Evolutionary conservation across 495 filamentous ascomycete genomes (phyloP), one percentile per base, ranked within the genome.

Genomic region (Parathielavia hyrcaniae): DNA sequence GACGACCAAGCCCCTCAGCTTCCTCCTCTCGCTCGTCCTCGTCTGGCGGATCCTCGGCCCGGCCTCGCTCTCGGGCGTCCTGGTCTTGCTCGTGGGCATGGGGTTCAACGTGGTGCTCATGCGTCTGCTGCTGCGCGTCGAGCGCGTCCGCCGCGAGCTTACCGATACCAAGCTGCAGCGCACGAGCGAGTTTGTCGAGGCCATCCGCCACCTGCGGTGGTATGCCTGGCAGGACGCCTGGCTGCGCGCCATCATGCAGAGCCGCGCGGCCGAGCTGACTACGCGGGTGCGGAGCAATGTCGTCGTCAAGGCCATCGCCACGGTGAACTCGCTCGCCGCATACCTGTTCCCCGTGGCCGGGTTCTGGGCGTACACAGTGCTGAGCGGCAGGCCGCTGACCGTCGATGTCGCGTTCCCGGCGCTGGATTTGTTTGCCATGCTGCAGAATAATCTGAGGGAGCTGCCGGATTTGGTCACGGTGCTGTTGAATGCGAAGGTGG

Each of bases 181-280:
- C 9, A 85, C 84, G 12, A 84, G 85, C 19, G 88, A 95, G 67
- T 89, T 90, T 56, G 84, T 92, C 45, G 88, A 90, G 66, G 82
- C 86, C 4, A 89, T 92, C 39, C 82, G 89, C n/a, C 88, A 91
- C 63, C 75, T 95, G 20, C 81, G 89, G 13, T 95, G 87, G 85
- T 91, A 95, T 65, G 88, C 84, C 35, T 95, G 89, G 89, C 87
- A 95, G 70, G 77, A 82, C 51, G 78, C 83, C 48, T 95, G 89
- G 89, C 80, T 91, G 23, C 75, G 70, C 16, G 78, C 80, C 51
- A 87, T 92, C 57, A 83, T 92, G 81, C 77, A 83, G 52, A 79
- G 84, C 22, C 78, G 89, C 41, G 78, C 84, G 51, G 72, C 77
- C 30, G 89, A 95, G 64, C 58, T 95, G 54, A 75, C 80, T 26